These are phyloP conservation scores for Coniophora puteana DNA, from an alignment of 1,284 basidiomycete genomes.

Conservation along the genomic window DNA sequence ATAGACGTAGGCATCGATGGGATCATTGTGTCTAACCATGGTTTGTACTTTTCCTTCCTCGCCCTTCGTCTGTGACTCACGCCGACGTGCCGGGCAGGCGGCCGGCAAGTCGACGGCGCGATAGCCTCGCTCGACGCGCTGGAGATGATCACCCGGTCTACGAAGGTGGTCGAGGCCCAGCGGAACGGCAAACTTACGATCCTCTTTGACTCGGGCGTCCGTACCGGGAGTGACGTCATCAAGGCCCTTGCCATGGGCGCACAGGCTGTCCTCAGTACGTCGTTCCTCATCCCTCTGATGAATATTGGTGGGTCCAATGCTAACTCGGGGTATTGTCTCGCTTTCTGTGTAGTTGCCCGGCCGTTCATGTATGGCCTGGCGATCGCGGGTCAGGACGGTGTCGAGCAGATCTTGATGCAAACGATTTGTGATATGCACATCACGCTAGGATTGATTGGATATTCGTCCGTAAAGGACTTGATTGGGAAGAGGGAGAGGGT, in stretches of 20 bases:
- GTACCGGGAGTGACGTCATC: slow-evolving; percentile 72
- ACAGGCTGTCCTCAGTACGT: slow-evolving; percentile 58
- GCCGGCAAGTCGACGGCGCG: slow-evolving; percentile 79
- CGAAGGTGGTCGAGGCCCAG: slow-evolving; percentile 55
- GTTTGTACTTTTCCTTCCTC: slow-evolving; percentile 28
- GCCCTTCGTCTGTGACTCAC: neutral
- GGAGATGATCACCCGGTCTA: slow-evolving; percentile 54
- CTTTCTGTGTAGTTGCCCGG: slow-evolving; percentile 36
- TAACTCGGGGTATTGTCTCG: no score
- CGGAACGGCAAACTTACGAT: slow-evolving; percentile 57
- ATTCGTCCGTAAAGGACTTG: slow-evolving; percentile 35
- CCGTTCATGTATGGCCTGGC: slow-evolving; percentile 51
- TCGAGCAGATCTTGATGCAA: slow-evolving; percentile 47
- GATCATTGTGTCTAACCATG: slow-evolving; percentile 82
- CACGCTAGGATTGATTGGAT: slow-evolving; percentile 43
- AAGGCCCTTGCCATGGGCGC: slow-evolving; percentile 74
- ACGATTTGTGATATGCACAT: slow-evolving; percentile 55
- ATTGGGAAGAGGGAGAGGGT: slow-evolving; percentile 27
- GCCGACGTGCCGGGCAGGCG: slow-evolving; percentile 40
- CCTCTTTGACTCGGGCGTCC: slow-evolving; percentile 78
- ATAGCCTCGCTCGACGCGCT: slow-evolving; percentile 71
- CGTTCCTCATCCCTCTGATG: neutral
- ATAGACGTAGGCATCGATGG: slow-evolving; percentile 67
- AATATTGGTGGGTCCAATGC: no score
- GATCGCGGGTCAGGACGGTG: slow-evolving; percentile 49